phyloP scores from a whole-genome alignment of 202 grass and related monocot genomes.

The Eragrostis tef region DNA sequence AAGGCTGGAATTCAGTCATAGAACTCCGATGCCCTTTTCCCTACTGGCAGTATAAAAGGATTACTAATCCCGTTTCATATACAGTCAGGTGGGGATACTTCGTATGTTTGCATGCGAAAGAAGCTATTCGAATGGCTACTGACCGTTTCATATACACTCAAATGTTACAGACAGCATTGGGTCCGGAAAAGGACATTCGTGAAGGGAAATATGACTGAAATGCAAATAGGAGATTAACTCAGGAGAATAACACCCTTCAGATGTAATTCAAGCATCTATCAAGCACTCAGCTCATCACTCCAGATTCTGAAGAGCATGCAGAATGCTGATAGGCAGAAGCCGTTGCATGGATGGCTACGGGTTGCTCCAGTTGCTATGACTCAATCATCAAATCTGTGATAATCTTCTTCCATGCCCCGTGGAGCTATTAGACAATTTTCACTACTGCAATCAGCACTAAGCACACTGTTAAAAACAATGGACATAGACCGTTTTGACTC shows the following conservation, averaged over 20 bases:
- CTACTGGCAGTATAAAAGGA: too few relatives aligned
- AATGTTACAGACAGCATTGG: not conserved
- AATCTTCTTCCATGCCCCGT: not conserved
- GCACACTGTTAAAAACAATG: not conserved
- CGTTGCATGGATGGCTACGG: not conserved
- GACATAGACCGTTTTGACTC: not conserved
- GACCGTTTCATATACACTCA: not conserved
- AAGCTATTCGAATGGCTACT: not conserved
- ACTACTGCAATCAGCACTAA: not conserved
- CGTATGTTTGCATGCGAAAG: not conserved
- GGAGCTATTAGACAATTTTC: not conserved
- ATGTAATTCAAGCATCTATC: not conserved
- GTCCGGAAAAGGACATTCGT: not conserved
- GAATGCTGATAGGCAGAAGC: not conserved
- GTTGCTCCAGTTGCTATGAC: constrained; percentile 3
- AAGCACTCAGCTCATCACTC: not conserved
- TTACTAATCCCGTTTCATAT: too few relatives aligned
- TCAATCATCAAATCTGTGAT: not conserved
- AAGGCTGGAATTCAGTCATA: too few relatives aligned
- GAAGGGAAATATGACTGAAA: not conserved
- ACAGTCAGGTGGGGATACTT: not conserved
- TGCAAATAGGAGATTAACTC: not conserved
- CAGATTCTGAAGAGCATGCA: not conserved
- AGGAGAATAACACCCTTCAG: not conserved
- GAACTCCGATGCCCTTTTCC: too few relatives aligned